These are phyloP conservation scores for Bolboschoenoplectus hybrid DNA, from an alignment of 202 grass and related monocot species.

Conservation along the genomic window DNA sequence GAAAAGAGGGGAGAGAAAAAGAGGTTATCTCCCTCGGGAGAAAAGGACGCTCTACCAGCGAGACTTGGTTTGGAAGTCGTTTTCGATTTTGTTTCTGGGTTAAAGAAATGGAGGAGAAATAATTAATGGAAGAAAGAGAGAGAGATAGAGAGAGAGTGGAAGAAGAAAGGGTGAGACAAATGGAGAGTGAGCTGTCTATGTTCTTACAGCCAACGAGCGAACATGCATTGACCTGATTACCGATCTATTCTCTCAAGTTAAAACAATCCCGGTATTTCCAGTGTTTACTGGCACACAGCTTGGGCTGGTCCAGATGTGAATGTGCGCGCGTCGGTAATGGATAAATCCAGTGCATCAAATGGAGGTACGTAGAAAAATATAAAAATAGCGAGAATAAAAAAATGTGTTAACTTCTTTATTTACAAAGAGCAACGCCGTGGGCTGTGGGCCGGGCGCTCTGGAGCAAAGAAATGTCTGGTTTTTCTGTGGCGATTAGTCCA, in stretches of 20 bases:
- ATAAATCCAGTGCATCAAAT: background rate
- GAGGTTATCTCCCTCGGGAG: slow-evolving; percentile 35
- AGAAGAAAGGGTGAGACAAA: slow-evolving; percentile 38
- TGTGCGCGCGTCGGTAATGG: background rate
- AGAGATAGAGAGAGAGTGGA: slow-evolving; percentile 27
- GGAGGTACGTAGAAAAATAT: background rate
- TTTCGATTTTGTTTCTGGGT: slow-evolving; percentile 40
- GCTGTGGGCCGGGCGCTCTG: background rate
- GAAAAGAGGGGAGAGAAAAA: slow-evolving; percentile 45
- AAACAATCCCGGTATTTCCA: background rate
- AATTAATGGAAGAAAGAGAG: background rate
- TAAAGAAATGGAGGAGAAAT: slow-evolving; percentile 10
- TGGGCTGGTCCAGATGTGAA: background rate
- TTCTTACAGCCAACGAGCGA: slow-evolving; percentile 31
- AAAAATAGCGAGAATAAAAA: background rate
- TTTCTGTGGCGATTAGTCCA: background rate
- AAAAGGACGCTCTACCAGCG: slow-evolving; percentile 44
- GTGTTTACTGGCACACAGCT: background rate
- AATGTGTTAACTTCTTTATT: background rate
- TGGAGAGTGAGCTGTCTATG: slow-evolving; percentile 44
- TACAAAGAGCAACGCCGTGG: background rate
- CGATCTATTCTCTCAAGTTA: background rate
- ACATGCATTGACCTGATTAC: slow-evolving; percentile 29
- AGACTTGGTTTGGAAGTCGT: slow-evolving; percentile 58
- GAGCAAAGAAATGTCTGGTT: background rate